These are phyloP conservation scores for Cercospora sp. DNA, from an alignment of 2,329 filamentous ascomycete species.

Conservation along the genomic window DNA sequence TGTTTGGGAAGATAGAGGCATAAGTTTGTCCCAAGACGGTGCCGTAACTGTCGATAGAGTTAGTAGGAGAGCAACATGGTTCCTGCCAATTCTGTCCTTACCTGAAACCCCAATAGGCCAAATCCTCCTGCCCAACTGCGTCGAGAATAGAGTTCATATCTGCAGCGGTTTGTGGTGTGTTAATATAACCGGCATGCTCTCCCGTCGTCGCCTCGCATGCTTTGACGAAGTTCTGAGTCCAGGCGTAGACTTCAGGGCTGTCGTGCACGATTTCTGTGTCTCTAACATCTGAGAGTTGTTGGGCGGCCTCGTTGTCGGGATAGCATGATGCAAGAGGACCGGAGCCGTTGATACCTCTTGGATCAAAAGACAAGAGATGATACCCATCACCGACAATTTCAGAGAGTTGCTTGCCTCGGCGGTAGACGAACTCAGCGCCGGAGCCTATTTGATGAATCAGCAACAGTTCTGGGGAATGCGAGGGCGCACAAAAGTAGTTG, in stretches of 20 bases:
- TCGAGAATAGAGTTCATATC: conserved; percentile 31
- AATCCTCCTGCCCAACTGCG: conserved; percentile 29
- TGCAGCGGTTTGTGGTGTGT: conserved; percentile 28
- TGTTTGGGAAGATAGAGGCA: conserved; percentile 47
- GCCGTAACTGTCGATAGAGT: conserved; percentile 41
- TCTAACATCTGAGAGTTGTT: conserved; percentile 15
- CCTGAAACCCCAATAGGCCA: conserved; percentile 46
- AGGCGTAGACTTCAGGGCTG: conserved; percentile 26
- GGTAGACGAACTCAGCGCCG: conserved; percentile 28
- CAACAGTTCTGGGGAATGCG: background rate
- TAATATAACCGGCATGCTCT: conserved; percentile 28
- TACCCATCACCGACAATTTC: conserved; percentile 29
- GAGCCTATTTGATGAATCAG: conserved; percentile 14
- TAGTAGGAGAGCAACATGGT: background rate
- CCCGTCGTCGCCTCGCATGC: conserved; percentile 27
- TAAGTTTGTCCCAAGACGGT: conserved; percentile 50
- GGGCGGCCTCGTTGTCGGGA: conserved; percentile 19
- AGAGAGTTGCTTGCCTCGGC: conserved; percentile 26
- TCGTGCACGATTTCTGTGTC: conserved; percentile 25
- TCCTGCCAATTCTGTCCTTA: background rate
- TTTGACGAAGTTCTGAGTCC: conserved; percentile 25
- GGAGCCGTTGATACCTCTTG: conserved; percentile 27
- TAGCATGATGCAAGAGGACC: conserved; percentile 25
- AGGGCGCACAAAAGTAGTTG: background rate
- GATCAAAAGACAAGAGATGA: conserved; percentile 29